These are phyloP conservation scores for Diaporthe citrichinensis DNA, from an alignment of 2,329 filamentous ascomycete genomes.

Conservation along the genomic window DNA sequence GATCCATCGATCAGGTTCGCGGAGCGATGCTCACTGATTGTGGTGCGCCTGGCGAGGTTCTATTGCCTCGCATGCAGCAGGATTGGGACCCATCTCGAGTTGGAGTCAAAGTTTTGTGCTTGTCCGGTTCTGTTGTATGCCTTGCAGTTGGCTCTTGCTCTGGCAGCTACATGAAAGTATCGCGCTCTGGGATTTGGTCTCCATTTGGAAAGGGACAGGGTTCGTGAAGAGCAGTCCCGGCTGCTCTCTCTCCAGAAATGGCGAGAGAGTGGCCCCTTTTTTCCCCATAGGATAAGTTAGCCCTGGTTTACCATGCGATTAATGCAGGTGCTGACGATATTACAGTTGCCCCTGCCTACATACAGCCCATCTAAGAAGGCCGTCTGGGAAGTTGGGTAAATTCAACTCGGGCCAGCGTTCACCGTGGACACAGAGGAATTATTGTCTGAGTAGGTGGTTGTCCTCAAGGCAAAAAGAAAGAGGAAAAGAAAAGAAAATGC, in stretches of 20 bases:
- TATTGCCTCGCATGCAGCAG: slow-evolving; percentile 28
- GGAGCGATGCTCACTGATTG: slow-evolving; percentile 19
- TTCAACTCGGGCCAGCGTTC: neutral
- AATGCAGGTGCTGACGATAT: slow-evolving; percentile 46
- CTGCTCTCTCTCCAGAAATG: slow-evolving; percentile 66
- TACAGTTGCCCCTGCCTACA: neutral
- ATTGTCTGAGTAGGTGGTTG: neutral
- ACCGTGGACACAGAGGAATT: neutral
- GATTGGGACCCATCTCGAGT: slow-evolving; percentile 87
- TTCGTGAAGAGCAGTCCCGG: slow-evolving; percentile 60
- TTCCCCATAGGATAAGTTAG: slow-evolving; percentile 64
- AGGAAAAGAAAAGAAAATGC: neutral
- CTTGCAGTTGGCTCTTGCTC: slow-evolving; percentile 44
- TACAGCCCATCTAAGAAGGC: neutral
- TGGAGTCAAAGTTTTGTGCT: slow-evolving; percentile 95
- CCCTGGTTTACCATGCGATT: slow-evolving; percentile 24
- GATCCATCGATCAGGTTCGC: neutral
- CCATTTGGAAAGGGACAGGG: slow-evolving; percentile 53
- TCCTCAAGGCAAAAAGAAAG: neutral
- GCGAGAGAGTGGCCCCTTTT: slow-evolving; percentile 64
- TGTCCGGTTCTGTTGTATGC: slow-evolving; percentile 70
- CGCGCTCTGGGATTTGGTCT: slow-evolving; percentile 40
- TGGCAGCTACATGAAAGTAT: slow-evolving; percentile 36
- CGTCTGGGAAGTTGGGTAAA: neutral
- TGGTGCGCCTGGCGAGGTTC: slow-evolving; percentile 24